Evolutionary conservation across 2,329 filamentous ascomycete species (phyloP), one percentile per base, ranked within the genome.

Genomic region (Cordyceps javanica): DNA sequence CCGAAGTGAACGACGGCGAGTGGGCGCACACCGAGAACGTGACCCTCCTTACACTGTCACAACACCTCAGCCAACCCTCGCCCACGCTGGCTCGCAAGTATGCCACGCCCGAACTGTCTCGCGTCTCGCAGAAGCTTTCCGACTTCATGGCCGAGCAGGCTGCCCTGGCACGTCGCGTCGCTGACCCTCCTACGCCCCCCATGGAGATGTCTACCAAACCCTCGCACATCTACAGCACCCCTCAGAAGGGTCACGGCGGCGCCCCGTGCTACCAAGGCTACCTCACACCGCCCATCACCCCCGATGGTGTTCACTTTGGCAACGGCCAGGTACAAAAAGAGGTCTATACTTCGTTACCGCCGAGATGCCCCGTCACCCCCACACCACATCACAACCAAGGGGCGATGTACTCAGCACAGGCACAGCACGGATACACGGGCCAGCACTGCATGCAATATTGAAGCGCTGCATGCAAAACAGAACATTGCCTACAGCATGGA

Each of bases 281-380:
- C 72, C 82, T 92, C 63, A 94, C 90, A 16, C 90, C 90, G 26
- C 90, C 90, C 1, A 93, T 94, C 69, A 94, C 90, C 0, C 90
- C 90, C 5, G 90, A 93, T 61, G 82, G 84, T 8, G 77, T 81
- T 53, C 77, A 75, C 64, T 85, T 38, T 36, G 36, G 50, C 13
- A 16, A 53, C 26, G 38, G 23, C 50, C 71, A 74, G 49, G 70
- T 73, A 65, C 69, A 71, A 51, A 79, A 79, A 66, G 79, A 82
- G 52, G 68, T 65, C 3, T 80, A 80, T 63, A 70, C 44, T 16
- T 26, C 73, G 25, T 55, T 78, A 30, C 76, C 80, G 19, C 77
- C 80, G 23, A 76, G 83, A 56, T 85, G 82, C 64, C 84, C 84
- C 0, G 80, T 86, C 44, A 87, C 84, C 2, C 84, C 84, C 11